phyloP scores from a whole-genome alignment of 2,329 filamentous ascomycete genomes.

The Aspergillus tamarii region DNA sequence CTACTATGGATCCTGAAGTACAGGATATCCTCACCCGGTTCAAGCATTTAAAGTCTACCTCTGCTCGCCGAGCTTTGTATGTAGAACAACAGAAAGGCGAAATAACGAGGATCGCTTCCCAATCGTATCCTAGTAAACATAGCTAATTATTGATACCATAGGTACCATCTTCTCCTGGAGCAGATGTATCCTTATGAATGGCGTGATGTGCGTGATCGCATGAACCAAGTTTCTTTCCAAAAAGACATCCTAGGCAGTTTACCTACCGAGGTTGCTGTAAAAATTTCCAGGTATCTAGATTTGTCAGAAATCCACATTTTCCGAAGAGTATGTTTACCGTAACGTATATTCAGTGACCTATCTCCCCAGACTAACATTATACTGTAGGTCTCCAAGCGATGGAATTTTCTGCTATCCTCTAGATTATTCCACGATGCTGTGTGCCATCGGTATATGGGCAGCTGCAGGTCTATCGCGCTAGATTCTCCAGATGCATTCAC shows the following conservation, averaged over 20 bases:
- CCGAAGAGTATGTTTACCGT: conserved; percentile 28
- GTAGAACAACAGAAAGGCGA: background rate
- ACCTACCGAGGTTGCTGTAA: conserved; percentile 37
- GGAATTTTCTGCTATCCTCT: conserved; percentile 36
- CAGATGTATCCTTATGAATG: conserved; percentile 34
- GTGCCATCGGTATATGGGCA: conserved; percentile 21
- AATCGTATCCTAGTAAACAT: background rate
- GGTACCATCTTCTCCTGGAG: conserved; percentile 33
- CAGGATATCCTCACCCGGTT: conserved; percentile 9
- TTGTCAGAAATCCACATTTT: conserved; percentile 33
- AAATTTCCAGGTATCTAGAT: conserved; percentile 30
- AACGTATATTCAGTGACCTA: background rate
- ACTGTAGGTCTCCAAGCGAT: conserved; percentile 38
- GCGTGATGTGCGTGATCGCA: conserved; percentile 30
- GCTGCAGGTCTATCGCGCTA: background rate
- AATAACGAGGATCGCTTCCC: background rate
- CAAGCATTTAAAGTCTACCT: conserved; percentile 2
- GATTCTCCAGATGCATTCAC: conserved; percentile 13
- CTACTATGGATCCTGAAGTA: conserved; percentile 4
- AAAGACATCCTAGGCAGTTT: conserved; percentile 38
- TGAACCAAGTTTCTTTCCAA: conserved; percentile 29
- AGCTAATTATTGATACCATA: conserved; percentile 14
- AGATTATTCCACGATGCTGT: conserved; percentile 21
- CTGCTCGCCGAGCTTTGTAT: conserved; percentile 13
- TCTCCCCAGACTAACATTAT: conserved; percentile 2